These are phyloP conservation scores for Oryza glumipatula DNA, from an alignment of 176 grass and related monocot genomes.

Conservation along the genomic window DNA sequence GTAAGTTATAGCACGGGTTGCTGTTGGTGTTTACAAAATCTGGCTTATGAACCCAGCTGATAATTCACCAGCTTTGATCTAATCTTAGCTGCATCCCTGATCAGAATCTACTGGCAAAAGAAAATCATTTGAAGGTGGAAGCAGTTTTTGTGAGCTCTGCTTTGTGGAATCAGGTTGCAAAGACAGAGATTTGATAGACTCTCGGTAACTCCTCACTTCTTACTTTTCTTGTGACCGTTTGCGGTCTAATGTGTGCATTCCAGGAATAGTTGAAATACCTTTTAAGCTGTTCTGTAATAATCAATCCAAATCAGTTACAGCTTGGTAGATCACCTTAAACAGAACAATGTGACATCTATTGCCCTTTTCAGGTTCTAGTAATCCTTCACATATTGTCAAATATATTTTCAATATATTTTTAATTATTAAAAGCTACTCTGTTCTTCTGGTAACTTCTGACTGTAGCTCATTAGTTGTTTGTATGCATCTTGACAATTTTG, in stretches of 20 bases:
- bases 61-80: conserved; percentile 28
- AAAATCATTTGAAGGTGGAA: conserved; percentile 68
- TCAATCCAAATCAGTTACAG: background rate
- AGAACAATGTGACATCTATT: background rate
- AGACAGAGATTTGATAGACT: conserved; percentile 54
- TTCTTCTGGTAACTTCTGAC: background rate
- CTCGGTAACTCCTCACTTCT: conserved; percentile 39
- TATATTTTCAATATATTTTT: background rate
- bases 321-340: background rate
- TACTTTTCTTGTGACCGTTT: background rate
- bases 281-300: conserved; percentile 7
- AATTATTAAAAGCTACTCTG: conserved; percentile 3
- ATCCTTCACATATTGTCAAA: conserved; percentile 2
- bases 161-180: conserved; percentile 55
- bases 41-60: conserved; percentile 4
- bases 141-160: conserved; percentile 48
- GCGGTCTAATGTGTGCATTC: background rate
- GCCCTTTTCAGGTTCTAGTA: background rate
- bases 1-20: conserved; percentile 47
- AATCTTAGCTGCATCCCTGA: conserved; percentile 3
- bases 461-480: conserved; percentile 7
- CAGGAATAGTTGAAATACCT: background rate
- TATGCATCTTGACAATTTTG: conserved; percentile 2
- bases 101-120: conserved; percentile 64
- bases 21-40: background rate